Conservation (phyloP, 805 yeast genomes). For the Blastobotrys chiropterorum region DNA sequence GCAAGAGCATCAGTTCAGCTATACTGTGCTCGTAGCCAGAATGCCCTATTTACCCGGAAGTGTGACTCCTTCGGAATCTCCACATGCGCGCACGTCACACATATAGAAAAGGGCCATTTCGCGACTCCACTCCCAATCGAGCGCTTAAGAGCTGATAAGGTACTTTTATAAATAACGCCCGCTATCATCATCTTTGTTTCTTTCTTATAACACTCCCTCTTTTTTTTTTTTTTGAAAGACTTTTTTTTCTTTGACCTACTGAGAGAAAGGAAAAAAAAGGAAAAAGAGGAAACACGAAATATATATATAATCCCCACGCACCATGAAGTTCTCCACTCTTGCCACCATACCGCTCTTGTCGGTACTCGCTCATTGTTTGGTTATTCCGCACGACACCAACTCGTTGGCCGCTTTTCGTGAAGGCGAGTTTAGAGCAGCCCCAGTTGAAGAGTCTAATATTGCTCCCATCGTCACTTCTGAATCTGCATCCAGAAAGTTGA, state of each 20-base stretch:
- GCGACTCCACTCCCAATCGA: background rate
- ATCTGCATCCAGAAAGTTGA: constrained; percentile 28
- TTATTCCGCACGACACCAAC: constrained; percentile 51
- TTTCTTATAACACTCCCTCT: background rate
- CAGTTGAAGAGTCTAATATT: constrained; percentile 17
- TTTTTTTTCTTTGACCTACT: background rate
- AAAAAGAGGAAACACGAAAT: background rate
- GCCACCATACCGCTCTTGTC: constrained; percentile 26
- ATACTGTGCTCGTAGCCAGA: too few species aligned
- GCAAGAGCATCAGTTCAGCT: too few species aligned
- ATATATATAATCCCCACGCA: background rate
- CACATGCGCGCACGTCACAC: background rate
- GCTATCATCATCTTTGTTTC: background rate
- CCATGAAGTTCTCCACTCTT: constrained; percentile 20
- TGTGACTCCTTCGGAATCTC: background rate
- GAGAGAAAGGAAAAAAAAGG: background rate
- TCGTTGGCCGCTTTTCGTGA: constrained; percentile 34
- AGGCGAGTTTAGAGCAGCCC: constrained; percentile 18
- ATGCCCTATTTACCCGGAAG: background rate
- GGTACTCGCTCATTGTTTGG: constrained; percentile 45
- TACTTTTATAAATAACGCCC: background rate
- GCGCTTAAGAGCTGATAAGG: background rate
- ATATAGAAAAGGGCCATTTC: background rate
- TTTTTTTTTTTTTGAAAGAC: background rate
- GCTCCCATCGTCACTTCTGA: constrained; percentile 47